Conservation (phyloP, 148 eudicot genomes). For the Chenopodium berlandieri region DNA sequence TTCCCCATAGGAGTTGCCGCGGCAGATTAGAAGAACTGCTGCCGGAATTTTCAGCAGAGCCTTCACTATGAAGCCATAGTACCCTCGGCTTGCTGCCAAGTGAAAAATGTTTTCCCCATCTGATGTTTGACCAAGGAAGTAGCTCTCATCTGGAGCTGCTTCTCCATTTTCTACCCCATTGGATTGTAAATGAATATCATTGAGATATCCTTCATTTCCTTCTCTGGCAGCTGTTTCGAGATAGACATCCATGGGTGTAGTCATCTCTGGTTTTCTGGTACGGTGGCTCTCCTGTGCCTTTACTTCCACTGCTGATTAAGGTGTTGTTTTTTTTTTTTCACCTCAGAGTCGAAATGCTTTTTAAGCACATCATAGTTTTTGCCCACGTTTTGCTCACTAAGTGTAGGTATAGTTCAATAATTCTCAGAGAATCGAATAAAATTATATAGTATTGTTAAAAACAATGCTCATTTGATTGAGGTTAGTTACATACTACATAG, state of each 20-base stretch:
- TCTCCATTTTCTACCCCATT: conserved; percentile 10
- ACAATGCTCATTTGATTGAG: not conserved
- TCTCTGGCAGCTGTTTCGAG: conserved; percentile 35
- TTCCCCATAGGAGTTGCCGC: conserved; percentile 30
- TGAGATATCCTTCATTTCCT: conserved; percentile 29
- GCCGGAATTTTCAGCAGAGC: conserved; percentile 36
- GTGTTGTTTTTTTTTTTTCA: conserved; percentile 2
- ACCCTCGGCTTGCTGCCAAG: conserved; percentile 32
- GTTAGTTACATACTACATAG: not conserved
- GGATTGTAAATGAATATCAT: conserved; percentile 5
- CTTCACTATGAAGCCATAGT: conserved; percentile 26
- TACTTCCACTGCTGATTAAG: not conserved
- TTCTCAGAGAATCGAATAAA: not conserved
- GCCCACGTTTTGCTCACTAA: conserved; percentile 39
- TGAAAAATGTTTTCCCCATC: conserved; percentile 42
- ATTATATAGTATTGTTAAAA: not conserved
- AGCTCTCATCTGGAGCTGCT: conserved; percentile 19
- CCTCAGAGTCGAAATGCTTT: not conserved
- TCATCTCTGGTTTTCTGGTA: not conserved
- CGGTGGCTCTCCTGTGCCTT: not conserved
- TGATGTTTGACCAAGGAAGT: conserved; percentile 29
- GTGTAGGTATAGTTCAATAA: not conserved
- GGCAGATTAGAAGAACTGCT: conserved; percentile 32
- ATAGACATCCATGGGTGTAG: conserved; percentile 27
- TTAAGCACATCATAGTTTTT: not conserved